Percentiles rank a stretch among this genome's conserved stretches.
These are phyloP conservation scores for Neospora caninum DNA, from an alignment of 169 alveolate species.

Conservation along the genomic window DNA sequence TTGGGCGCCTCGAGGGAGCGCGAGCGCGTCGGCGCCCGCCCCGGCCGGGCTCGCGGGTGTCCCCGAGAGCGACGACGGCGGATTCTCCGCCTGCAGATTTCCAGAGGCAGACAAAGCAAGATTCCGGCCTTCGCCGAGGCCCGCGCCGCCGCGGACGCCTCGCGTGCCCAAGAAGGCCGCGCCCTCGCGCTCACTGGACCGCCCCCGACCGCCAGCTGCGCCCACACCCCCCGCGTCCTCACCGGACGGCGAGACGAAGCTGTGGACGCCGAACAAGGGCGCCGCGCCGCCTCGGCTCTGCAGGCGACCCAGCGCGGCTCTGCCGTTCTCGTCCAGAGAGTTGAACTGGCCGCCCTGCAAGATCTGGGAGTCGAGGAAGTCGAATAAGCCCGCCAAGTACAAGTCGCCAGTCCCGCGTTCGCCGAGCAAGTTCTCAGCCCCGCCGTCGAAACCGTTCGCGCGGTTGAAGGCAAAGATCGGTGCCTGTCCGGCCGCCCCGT, in stretches of 20 bases:
- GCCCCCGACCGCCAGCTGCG: background rate
- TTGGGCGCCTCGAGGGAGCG: background rate
- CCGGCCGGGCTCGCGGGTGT: background rate
- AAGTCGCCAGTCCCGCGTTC: conserved; percentile 21
- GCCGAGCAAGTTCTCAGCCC: background rate
- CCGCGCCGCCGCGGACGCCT: too few relatives aligned
- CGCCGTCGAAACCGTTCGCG: background rate
- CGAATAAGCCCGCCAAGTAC: conserved; percentile 17
- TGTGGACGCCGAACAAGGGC: background rate
- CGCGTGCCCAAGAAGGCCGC: too few relatives aligned
- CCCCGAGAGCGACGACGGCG: background rate
- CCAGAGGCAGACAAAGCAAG: background rate
- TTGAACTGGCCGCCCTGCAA: conserved; percentile 4
- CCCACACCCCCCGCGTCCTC: background rate
- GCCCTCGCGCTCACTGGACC: background rate
- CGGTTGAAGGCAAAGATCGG: background rate
- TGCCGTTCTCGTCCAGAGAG: background rate
- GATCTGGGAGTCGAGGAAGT: conserved; percentile 26
- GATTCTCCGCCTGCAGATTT: background rate
- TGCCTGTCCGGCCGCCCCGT: background rate
- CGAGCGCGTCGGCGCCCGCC: background rate
- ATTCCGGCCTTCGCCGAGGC: too few relatives aligned
- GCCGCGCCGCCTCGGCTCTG: conserved; percentile 13
- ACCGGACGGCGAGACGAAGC: background rate
- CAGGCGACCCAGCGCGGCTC: background rate